These are phyloP conservation scores for Xylariaceae sp. DNA, from an alignment of 2,329 filamentous ascomycete species.

Conservation along the genomic window DNA sequence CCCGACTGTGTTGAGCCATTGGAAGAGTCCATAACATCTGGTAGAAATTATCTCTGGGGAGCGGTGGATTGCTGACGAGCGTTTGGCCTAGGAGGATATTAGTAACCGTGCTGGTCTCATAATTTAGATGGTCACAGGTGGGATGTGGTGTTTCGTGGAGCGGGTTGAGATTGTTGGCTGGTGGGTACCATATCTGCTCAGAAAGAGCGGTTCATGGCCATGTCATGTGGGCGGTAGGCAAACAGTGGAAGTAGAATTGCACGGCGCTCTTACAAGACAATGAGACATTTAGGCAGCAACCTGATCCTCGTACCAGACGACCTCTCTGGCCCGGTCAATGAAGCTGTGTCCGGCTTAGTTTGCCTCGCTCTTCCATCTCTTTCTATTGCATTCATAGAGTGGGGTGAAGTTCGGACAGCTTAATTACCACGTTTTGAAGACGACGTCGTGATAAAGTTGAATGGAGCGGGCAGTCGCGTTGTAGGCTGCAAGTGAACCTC, in stretches of 20 bases:
- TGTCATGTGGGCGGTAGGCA: background rate
- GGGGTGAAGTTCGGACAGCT: conserved; percentile 7
- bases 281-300: conserved; percentile 8
- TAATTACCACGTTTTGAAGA: background rate
- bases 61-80: background rate
- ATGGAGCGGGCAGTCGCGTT: background rate
- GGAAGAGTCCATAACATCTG: conserved; percentile 19
- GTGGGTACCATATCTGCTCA: background rate
- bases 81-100: conserved; percentile 8
- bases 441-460: background rate
- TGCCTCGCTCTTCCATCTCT: conserved; percentile 21
- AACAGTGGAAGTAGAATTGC: background rate
- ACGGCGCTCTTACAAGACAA: conserved; percentile 17
- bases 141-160: background rate
- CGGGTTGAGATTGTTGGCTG: background rate
- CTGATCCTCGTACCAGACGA: background rate
- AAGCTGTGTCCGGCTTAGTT: conserved; percentile 9
- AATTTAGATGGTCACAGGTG: background rate
- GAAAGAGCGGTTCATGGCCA: background rate
- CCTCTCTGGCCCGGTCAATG: conserved; percentile 5
- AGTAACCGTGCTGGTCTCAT: background rate
- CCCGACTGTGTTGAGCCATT: conserved; percentile 13
- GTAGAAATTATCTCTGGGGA: background rate
- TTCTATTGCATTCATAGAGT: conserved; percentile 18
- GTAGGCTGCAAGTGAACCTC: background rate